Conservation (phyloP, 176 grass and related monocot genomes). For the Carex parvula region DNA sequence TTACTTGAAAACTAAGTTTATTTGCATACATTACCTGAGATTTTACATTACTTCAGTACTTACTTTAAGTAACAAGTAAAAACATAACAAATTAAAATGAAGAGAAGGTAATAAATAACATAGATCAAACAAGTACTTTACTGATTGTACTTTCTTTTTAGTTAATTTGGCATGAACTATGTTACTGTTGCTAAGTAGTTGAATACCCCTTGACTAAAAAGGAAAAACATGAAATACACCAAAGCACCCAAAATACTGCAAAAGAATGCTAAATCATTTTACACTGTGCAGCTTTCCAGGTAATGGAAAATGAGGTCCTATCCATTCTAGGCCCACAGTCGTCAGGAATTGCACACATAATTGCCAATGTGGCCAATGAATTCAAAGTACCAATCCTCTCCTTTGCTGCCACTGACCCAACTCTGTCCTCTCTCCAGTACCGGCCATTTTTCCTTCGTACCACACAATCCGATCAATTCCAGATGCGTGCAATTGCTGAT, state of each 20-base stretch:
- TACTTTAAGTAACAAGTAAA: too few species aligned
- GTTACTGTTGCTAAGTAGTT: neutral
- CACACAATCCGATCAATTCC: conserved; percentile 46
- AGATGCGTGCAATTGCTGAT: conserved; percentile 70
- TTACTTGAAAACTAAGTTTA: neutral
- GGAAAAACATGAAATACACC: neutral
- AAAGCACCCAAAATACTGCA: neutral
- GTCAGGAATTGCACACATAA: conserved; percentile 58
- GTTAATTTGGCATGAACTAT: neutral
- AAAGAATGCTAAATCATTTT: neutral
- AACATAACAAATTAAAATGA: too few species aligned
- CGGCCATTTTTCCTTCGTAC: conserved; percentile 61
- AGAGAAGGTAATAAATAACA: neutral
- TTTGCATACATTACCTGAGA: neutral
- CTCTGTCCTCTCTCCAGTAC: conserved; percentile 61
- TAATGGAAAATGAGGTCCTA: conserved; percentile 59
- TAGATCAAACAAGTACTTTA: neutral
- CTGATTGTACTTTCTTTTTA: neutral
- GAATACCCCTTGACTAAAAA: neutral
- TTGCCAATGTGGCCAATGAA: conserved; percentile 58
- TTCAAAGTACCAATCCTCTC: conserved; percentile 71
- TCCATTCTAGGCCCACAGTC: conserved; percentile 78
- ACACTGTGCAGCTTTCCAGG: conserved; percentile 43
- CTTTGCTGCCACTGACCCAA: conserved; percentile 79
- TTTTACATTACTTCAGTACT: too few species aligned